These are phyloP conservation scores for Ilyonectria robusta DNA, from an alignment of 2,329 filamentous ascomycete genomes.

Conservation along the genomic window DNA sequence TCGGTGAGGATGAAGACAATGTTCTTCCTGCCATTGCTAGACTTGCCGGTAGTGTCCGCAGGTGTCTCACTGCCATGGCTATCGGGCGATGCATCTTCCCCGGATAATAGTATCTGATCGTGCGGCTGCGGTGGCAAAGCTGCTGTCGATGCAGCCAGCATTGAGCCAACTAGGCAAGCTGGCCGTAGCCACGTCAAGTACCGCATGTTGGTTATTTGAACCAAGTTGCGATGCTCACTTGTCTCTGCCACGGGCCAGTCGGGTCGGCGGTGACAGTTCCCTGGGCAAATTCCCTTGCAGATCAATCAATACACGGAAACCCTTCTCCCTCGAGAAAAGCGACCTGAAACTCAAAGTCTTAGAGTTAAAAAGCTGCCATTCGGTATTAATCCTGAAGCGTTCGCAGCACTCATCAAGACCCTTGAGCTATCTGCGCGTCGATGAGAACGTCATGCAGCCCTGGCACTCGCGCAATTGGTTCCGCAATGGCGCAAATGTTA, in stretches of 20 bases:
- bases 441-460: constrained; percentile 19
- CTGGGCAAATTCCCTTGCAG: background rate
- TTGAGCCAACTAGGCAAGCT: constrained; percentile 9
- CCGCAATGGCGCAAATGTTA: constrained; percentile 44
- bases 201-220: constrained; percentile 26
- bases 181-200: constrained; percentile 24
- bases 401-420: background rate
- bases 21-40: constrained; percentile 56
- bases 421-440: constrained; percentile 9
- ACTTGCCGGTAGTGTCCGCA: background rate
- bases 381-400: background rate
- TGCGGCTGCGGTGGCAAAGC: background rate
- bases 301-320: background rate
- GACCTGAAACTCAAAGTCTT: constrained; percentile 2
- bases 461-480: constrained; percentile 33
- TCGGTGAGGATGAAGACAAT: constrained; percentile 78
- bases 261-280: background rate
- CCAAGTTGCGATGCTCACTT: background rate
- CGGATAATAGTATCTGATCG: background rate
- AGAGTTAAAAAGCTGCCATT: background rate
- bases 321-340: background rate
- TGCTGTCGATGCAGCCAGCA: background rate
- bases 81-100: background rate
- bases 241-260: background rate
- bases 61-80: background rate